A percentile compares a stretch with the other conserved stretches of the same genome.
Conservation (phyloP, 495 filamentous ascomycete genomes). For the Penicillium dipodomyicola region DNA sequence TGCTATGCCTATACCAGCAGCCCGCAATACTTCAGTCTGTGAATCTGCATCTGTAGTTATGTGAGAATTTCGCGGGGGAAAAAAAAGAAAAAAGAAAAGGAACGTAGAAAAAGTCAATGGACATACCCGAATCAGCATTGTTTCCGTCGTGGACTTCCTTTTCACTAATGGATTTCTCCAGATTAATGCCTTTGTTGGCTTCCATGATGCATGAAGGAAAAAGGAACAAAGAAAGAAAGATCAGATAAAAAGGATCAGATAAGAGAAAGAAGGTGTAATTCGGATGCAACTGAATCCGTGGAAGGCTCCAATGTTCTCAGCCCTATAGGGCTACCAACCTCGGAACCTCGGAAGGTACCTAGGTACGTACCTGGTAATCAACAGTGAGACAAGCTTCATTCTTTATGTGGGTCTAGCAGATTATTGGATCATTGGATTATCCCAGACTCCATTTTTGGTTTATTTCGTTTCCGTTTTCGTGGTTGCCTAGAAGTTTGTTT, state of each 20-base stretch:
- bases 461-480: not conserved
- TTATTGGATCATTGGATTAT: not conserved
- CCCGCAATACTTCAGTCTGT: slow-evolving; percentile 24
- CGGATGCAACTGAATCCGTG: not conserved
- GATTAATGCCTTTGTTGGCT: slow-evolving; percentile 1
- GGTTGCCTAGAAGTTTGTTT: not conserved
- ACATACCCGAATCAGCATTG: slow-evolving; percentile 2
- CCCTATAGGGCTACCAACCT: not conserved
- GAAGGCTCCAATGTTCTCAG: not conserved
- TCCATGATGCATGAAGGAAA: not conserved
- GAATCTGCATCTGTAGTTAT: slow-evolving; percentile 16
- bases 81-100: not conserved
- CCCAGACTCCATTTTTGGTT: too few relatives aligned
- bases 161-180: slow-evolving; percentile 4
- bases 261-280: slow-evolving; percentile 6
- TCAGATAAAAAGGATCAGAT: slow-evolving; percentile 26
- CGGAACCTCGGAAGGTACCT: too few relatives aligned
- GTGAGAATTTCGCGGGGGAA: not conserved
- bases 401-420: not conserved
- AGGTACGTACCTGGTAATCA: too few relatives aligned
- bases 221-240: slow-evolving; percentile 1
- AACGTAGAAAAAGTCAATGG: not conserved
- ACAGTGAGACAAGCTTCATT: not conserved
- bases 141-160: slow-evolving; percentile 1
- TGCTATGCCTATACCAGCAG: slow-evolving; percentile 25